Base-by-base conservation (phyloP, 2,329 filamentous ascomycete genomes). In the Microdochium bolleyi region DNA sequence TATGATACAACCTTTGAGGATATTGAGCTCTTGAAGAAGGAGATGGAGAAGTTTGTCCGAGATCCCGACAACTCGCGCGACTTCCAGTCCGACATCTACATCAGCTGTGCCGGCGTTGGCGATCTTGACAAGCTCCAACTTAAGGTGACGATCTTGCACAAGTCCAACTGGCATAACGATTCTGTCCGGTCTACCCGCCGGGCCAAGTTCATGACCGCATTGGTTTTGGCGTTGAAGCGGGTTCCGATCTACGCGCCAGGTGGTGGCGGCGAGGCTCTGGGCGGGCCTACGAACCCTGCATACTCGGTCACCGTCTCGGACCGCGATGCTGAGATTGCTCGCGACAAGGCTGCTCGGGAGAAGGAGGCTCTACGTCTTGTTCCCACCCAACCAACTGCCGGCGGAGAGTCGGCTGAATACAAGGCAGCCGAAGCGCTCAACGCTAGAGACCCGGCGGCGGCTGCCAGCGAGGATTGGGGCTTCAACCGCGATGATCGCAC, bases 171-270 rank as follows among this genome's bases (percentile, higher is more conserved):
- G 88, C 83, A 89, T 60, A 91, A 96, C 69, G 92, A 96, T 60
- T 78, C 82, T 1, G 79, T 96, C 41, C 87, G 92, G 41, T 85
- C 86, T 19, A 80, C 87, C 7, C 84, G 92, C 51, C 85, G 92
- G 55, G 95, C 88, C 67, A 97, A 96, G 71, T 97, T 99, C 73
- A 95, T 97, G 84, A 96, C 92, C 65, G 94, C 94, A 1, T 76
- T 99, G 54, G 85, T 94, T 3, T 71, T 91, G 9, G 91, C 92
- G 3, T 74, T 96, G 54, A 88, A 90, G 70, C 91, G 87, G 72
- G 79, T 99, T 19, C 92, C 92, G 10, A 92, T 99, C 64, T 80
- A 89, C 61, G 84, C 76, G 21, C 92, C 92, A 53, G 91, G 87
- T 41, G 91, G 87, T 54, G 88, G 85, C 53, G 73, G 72, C 53